Conservation (phyloP, 345 rosid genomes). For the Salix koriyanagi region DNA sequence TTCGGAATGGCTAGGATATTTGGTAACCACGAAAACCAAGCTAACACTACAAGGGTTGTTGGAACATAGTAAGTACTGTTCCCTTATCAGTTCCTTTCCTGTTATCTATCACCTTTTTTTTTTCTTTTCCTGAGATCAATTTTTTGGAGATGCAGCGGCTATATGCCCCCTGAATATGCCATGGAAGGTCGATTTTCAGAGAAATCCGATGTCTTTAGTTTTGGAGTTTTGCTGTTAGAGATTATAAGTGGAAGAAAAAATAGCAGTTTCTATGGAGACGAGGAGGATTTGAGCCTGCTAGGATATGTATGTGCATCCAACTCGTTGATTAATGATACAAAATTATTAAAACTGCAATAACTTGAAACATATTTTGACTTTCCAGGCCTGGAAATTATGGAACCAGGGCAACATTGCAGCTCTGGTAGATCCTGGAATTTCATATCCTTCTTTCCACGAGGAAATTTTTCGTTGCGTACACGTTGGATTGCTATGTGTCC, state of each 20-base stretch:
- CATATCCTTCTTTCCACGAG: too few relatives aligned
- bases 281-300: background rate
- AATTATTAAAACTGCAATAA: too few relatives aligned
- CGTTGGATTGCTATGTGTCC: slow-evolving; percentile 17
- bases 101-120: background rate
- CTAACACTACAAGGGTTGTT: slow-evolving; percentile 17
- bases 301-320: slow-evolving; percentile 1
- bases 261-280: background rate
- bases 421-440: too few relatives aligned
- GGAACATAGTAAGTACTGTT: slow-evolving; percentile 28
- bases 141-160: slow-evolving; percentile 1
- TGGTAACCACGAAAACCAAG: slow-evolving; percentile 17
- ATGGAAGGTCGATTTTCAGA: slow-evolving; percentile 1
- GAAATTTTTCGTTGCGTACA: too few relatives aligned
- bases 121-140: background rate
- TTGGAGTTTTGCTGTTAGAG: slow-evolving; percentile 9
- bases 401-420: too few relatives aligned
- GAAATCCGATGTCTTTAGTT: slow-evolving; percentile 11
- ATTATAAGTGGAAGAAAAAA: slow-evolving; percentile 1
- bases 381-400: too few relatives aligned
- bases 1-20: slow-evolving; percentile 40
- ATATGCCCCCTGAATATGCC: slow-evolving; percentile 16
- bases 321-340: too few relatives aligned
- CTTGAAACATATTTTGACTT: too few relatives aligned
- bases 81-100: background rate